Conservation (phyloP, 148 eudicot species). For the Camellia japonica region DNA sequence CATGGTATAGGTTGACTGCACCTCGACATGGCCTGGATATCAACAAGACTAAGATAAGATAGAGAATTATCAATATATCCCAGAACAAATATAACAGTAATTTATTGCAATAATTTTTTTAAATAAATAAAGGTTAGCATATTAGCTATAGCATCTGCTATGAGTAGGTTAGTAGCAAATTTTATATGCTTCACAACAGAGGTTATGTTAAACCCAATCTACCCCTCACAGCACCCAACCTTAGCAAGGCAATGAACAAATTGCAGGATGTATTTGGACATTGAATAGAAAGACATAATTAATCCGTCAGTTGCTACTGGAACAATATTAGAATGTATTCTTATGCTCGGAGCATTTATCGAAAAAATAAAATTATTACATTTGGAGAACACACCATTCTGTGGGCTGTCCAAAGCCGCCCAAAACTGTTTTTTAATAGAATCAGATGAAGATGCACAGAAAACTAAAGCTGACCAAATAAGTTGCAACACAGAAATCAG, state of each 20-base stretch:
- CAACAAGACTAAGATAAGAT: slow-evolving; percentile 7
- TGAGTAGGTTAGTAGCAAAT: neutral
- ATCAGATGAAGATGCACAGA: neutral
- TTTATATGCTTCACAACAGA: neutral
- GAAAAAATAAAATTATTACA: too few relatives aligned
- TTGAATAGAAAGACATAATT: too few relatives aligned
- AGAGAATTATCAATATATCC: neutral
- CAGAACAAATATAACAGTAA: neutral
- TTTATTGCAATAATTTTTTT: neutral
- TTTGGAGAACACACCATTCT: too few relatives aligned
- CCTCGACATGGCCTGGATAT: slow-evolving; percentile 72
- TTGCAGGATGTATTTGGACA: too few relatives aligned
- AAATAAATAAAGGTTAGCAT: neutral
- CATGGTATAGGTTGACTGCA: slow-evolving; percentile 88
- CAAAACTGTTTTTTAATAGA: too few relatives aligned
- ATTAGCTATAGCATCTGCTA: neutral
- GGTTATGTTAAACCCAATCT: neutral
- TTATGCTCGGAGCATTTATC: too few relatives aligned
- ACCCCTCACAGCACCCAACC: neutral
- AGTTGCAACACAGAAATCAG: neutral
- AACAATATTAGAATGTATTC: too few relatives aligned
- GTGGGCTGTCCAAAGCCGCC: too few relatives aligned
- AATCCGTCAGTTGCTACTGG: too few relatives aligned
- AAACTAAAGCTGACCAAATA: neutral
- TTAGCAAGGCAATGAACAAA: neutral